Evolutionary conservation across 2,329 filamentous ascomycete genomes (phyloP), one percentile per base, ranked within the genome.

Genomic region (Botrytis byssoidea): DNA sequence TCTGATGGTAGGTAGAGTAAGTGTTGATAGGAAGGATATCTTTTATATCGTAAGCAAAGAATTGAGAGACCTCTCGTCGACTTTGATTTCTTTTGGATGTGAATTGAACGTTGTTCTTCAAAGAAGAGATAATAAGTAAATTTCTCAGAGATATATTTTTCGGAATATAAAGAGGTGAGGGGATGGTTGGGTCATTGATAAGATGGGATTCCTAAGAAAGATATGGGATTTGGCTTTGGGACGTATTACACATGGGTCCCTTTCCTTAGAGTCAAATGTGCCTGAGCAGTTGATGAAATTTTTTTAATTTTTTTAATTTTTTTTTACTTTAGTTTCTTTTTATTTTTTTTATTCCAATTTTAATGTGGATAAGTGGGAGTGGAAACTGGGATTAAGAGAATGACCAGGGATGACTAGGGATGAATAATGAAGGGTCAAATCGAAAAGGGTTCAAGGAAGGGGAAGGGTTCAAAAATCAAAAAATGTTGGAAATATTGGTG

Each of bases 141-240:
- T 51, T 57, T 25, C 25, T 32, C 68, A 18, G 16, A 22, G 51
- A 40, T 22, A 35, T 68, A 42, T 20, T 18, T 37, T 51, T 57
- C 14, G 37, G 66, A 48, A 59, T 42, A 69, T n/a, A 42, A 40
- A 61, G 57, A 69, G 61, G 32, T 59, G 55, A 25, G 37, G 71
- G 57, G n/a, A 64, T 55, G 14, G 66, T 46, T 51, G 51, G 63
- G 37, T 32, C 25, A 63, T 40, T 63, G 60, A 48, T 32, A 67
- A 64, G 60, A 73, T 73, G 71, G 71, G 71, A 73, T 73, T 73
- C 71, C 70, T 51, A 22, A 70, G 48, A 70, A 60, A 70, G 67
- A 57, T 55, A 70, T 70, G 67, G 67, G 67, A 70, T 70, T 55
- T 70, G 67, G 48, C 67, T 70, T 57, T 60, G 16, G 40, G 67